Base-by-base conservation (phyloP, 805 yeast species). In the Candida namnaoensis region DNA sequence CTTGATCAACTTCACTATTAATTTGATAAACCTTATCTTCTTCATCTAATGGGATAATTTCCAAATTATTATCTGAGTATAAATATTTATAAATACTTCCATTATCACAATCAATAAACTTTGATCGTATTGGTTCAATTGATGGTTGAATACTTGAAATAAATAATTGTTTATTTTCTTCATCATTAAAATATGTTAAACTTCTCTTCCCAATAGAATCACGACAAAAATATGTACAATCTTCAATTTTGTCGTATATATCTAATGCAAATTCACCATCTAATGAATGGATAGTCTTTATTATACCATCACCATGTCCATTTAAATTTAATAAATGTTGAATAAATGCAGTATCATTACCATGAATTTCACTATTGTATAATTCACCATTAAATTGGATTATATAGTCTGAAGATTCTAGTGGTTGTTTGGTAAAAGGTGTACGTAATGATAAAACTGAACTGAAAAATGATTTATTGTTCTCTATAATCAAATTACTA, bases 321-420 rank as follows among this genome's bases (percentile, higher is more conserved):
- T 40, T 27, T 7, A 41, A 41, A 11, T 48, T 39, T 28, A 84
- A 54, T 28, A 52, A 51, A 1, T 64, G 51, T 38, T 66, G 62
- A 6, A 87, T 60, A 47, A 58, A 82, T 4, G 58, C 65, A 0
- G 95, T 79, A 58, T 90, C 97, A 56, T 85, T 85, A 1, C 66
- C 61, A 0, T 50, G 48, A 23, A 82, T 71, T 33, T 72, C 82
- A 1, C 57, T 49, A 47, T 81, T 81, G 58, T 93, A 93, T 10
- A 93, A 61, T 52, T 93, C 97, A 0, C 99, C 99, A 57, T 95
- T 93, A 62, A 83, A 91, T 54, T 88, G 95, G 8, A 95, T 54
- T 0, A 72, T 52, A 39, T 54, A 69, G 50, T 65, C 48, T 37
- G 62, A 51, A 10, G 55, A 52, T 5, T 48, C 47, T 4, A 78